Evolutionary conservation across 768 basidiomycete species (phyloP).

Genomic region (Paxillus rubicundulus): DNA sequence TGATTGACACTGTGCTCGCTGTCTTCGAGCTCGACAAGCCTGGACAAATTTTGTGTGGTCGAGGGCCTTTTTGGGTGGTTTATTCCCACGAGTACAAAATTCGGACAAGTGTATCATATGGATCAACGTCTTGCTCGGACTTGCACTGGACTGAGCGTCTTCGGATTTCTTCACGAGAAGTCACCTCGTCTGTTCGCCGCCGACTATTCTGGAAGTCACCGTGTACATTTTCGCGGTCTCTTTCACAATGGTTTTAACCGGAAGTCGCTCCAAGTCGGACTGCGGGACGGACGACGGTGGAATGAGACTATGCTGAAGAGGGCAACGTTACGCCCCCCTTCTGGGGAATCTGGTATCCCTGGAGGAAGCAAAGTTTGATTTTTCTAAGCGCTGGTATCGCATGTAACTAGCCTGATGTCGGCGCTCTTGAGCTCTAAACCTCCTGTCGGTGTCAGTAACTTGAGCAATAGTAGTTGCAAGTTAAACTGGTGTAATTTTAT

Average conservation of each 20-base stretch:
- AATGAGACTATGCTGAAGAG: background rate
- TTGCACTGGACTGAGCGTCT: background rate
- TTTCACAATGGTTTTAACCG: too few species aligned
- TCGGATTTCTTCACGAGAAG: background rate
- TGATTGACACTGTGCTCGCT: conserved; percentile 27
- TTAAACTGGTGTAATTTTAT: background rate
- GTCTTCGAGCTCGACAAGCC: conserved; percentile 33
- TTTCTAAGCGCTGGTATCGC: too few species aligned
- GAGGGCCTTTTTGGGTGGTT: background rate
- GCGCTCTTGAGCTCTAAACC: background rate
- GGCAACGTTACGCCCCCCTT: background rate
- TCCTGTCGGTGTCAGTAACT: background rate
- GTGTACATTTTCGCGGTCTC: too few species aligned
- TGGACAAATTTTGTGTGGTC: conserved; percentile 18
- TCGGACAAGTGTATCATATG: too few species aligned
- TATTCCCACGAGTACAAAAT: conserved; percentile 5
- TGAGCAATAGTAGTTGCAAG: background rate
- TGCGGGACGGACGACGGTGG: background rate
- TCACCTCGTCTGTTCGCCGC: background rate
- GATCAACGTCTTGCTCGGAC: background rate
- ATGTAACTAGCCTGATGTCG: background rate
- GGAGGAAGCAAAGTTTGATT: background rate
- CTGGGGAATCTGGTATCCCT: background rate
- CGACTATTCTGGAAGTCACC: too few species aligned
- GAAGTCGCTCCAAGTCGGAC: background rate